Evolutionary conservation across 257 asterid species (phyloP), one percentile per base, ranked within the genome.

Genomic region (Fraxinus americana): DNA sequence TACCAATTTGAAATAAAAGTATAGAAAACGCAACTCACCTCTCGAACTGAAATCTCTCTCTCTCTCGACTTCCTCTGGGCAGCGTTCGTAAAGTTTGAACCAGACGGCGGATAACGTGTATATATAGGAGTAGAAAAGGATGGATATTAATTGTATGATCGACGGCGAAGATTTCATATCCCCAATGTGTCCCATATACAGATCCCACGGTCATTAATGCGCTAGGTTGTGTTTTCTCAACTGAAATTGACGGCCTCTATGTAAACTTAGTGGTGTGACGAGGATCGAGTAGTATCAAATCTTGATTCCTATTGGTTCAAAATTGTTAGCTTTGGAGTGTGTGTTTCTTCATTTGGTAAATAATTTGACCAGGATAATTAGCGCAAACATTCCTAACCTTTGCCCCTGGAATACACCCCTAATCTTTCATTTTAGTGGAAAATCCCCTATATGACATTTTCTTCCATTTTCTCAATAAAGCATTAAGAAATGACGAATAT

Each of bases 201-300:
- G 70, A 87, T 88, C 89, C 5, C 77, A 89, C 89, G 93, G 89
- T 29, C 17, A 1, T 0, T 57, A 80, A 13, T 21, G 14, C 78
- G 63, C 39, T n/a, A 16, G 38, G 63, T 75, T 90, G 96, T 89
- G 96, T 77, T 88, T 88, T 86, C 90, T 88, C 75, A 4, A 29
- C 25, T 12, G 25, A 23, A 50, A 30, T 73, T 21, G 68, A 86
- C 88, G 96, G 88, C 65, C 27, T 1, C 0, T 89, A 87, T 89
- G 71, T 14, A 41, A 25, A 75, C 52, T 80, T 3, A 48, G 30
- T 41, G 66, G 76, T 32, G 38, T 14, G 74, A 75, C 77, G 43
- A 79, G 89, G 91, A 88, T 90, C 78, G 86, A 13, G 67, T 61
- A 17, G 36, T 35, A 21, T 21, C 36, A 84, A 61, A 17, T 1